phyloP scores from a whole-genome alignment of 2,329 filamentous ascomycete genomes.

The Dryadomyces sulphureus region DNA sequence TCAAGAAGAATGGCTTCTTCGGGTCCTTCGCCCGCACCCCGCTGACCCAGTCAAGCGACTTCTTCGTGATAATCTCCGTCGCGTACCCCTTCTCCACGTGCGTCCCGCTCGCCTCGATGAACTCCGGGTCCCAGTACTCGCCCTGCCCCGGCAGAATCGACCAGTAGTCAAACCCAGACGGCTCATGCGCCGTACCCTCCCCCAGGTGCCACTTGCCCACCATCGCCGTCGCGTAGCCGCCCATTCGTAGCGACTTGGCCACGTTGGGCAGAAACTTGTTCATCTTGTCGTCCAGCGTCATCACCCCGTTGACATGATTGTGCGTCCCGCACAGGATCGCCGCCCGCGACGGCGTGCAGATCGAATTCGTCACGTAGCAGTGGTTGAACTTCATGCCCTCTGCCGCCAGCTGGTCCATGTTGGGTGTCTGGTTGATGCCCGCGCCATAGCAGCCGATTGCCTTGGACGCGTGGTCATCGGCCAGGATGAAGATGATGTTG shows the following conservation, averaged over 20 bases:
- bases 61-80: slow-evolving; percentile 37
- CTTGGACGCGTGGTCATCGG: slow-evolving; percentile 37
- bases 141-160: slow-evolving; percentile 35
- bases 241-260: slow-evolving; percentile 30
- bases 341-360: slow-evolving; percentile 36
- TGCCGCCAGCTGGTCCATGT: slow-evolving; percentile 31
- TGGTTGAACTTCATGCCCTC: slow-evolving; percentile 37
- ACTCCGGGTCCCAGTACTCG: slow-evolving; percentile 34
- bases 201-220: slow-evolving; percentile 39
- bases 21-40: slow-evolving; percentile 18
- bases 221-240: slow-evolving; percentile 36
- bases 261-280: slow-evolving; percentile 35
- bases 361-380: slow-evolving; percentile 38
- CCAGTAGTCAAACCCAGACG: slow-evolving; percentile 37
- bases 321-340: slow-evolving; percentile 34
- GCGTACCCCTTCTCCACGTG: slow-evolving; percentile 25
- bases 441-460: slow-evolving; percentile 32
- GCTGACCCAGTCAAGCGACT: slow-evolving; percentile 27
- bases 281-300: slow-evolving; percentile 32
- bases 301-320: slow-evolving; percentile 37
- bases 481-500: slow-evolving; percentile 38
- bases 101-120: slow-evolving; percentile 25
- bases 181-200: slow-evolving; percentile 28
- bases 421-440: slow-evolving; percentile 35
- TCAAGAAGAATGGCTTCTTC: slow-evolving; percentile 31